Evolutionary conservation across 164 flowering plant species (phyloP), one percentile per base, ranked within the genome.

Genomic region (Tetrastigma voinierianum): DNA sequence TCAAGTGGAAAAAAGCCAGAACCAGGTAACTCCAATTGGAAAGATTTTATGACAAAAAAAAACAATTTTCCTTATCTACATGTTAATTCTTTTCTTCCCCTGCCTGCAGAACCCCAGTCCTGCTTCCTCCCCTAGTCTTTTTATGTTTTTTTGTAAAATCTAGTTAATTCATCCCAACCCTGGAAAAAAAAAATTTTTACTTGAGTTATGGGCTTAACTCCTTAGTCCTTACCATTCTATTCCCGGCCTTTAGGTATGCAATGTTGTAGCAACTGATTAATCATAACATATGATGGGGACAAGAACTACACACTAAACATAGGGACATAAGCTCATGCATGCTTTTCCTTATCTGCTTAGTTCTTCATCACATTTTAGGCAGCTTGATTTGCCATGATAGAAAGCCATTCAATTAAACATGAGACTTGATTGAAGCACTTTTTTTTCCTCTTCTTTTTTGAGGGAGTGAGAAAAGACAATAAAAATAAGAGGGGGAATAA

Each of bases 401-500:
- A 7, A 55, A 55, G 23, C 18, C 56, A 53, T 17, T 10, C 12
- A 18, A 55, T 17, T 32, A 20, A 55, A 23, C 25, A 63, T 17
- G 48, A 10, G 17, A 61, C 21, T 24, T 57, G 18, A 25, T 10
- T 8, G 46, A 20, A 9, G 40, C 10, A 25, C 14, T 32, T 32
- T 32, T 32, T 32, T 32, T 32, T 32, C 6, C 40, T 32, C 40
- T 32, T 32, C 40, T 32, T 32, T 32, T 25, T 32, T 32, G 3
- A 7, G 40, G 40, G 40, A 32, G 40, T 32, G 40, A 32, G 9
- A 55, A 55, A 55, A 9, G 10, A 20, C 14, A 55, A 14, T 40
- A 46, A 16, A 19, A 44, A 53, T 52, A 24, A 46, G 13, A 40
- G 64, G n/a, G 18, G 17, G 6, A 69, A 71, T 62, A 67, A 11